Base-by-base conservation (phyloP, 2,329 filamentous ascomycete species). In the Penicillium psychrosexuale region DNA sequence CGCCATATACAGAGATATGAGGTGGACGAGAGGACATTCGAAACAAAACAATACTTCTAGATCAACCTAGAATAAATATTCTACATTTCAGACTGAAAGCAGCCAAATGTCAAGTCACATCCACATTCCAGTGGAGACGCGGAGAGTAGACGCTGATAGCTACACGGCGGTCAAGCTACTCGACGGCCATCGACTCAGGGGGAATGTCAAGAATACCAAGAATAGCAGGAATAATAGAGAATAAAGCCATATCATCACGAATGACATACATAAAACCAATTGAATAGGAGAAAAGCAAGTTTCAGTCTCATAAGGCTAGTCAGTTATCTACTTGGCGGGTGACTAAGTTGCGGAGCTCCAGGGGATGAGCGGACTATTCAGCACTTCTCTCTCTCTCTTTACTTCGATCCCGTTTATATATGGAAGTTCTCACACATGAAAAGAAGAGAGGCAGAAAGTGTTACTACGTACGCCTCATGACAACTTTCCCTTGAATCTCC, bases 41-140 rank as follows among this genome's bases (percentile, higher is more conserved):
- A 17, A 28, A 8, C 4, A 19, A 19, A 43, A 2, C 8, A 22
- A 22, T 45, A 9, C n/a, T 31, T 11, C 4, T n/a, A 24, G 4
- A 24, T 30, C n/a, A 12, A 31, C 15, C 13, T 45, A 45, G 6
- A 45, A 15, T 11, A 30, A 5, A 31, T 31, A 28, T 40, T 27
- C 31, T 31, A 8, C 36, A 30, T 37, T 44, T 27, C 42, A 44
- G 30, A 43, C 44, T 7, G 24, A 39, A 61, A 53, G 34, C 60
- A 61, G 60, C 47, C 3, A 50, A 24, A 11, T 27, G 19, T 27
- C 38, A 50, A 45, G 57, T 61, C 43, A 56, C 59, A 61, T 60
- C 49, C 45, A 50, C 59, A 61, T 61, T 61, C 55, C 19, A 27
- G 57, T 60, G 59, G 59, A 51, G 53, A 47, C 17, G 36, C 43